Conservation (phyloP, 495 filamentous ascomycete genomes). For the Diplogelasinospora grovesii region DNA sequence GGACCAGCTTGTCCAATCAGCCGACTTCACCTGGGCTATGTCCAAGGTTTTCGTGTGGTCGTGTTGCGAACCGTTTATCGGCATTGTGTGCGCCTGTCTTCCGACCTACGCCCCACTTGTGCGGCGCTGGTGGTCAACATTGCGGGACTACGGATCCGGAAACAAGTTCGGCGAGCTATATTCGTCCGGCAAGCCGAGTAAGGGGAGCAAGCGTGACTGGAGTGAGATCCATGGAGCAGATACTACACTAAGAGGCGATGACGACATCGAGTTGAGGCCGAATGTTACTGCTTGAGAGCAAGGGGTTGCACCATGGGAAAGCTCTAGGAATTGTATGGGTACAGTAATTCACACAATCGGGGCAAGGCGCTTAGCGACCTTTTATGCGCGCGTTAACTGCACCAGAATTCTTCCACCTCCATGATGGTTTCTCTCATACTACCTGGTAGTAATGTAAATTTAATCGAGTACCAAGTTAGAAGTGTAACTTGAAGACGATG, state of each 20-base stretch:
- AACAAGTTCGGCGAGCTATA: neutral
- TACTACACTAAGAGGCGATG: slow-evolving; percentile 9
- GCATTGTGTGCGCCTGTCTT: slow-evolving; percentile 38
- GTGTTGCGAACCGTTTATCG: slow-evolving; percentile 35
- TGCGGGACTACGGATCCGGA: neutral
- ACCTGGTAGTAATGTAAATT: too few relatives aligned
- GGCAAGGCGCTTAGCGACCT: too few relatives aligned
- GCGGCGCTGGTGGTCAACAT: slow-evolving; percentile 13
- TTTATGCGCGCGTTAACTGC: too few relatives aligned
- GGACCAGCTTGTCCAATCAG: slow-evolving; percentile 24
- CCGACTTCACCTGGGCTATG: slow-evolving; percentile 35
- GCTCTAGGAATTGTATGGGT: too few relatives aligned
- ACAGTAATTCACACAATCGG: too few relatives aligned
- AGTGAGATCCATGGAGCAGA: neutral
- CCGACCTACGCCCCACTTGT: slow-evolving; percentile 34
- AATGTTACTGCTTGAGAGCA: neutral
- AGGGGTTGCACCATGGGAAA: too few relatives aligned
- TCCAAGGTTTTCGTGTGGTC: slow-evolving; percentile 38
- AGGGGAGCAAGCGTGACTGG: neutral
- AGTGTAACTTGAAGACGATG: too few relatives aligned
- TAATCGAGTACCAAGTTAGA: too few relatives aligned
- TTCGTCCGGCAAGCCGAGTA: neutral
- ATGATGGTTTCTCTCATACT: too few relatives aligned
- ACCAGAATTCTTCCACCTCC: too few relatives aligned
- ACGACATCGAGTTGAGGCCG: slow-evolving; percentile 17